Percentiles rank a stretch among this genome's conserved stretches.
These are phyloP conservation scores for Pseudogymnoascus sp. DNA, from an alignment of 2,329 filamentous ascomycete species.

Conservation along the genomic window DNA sequence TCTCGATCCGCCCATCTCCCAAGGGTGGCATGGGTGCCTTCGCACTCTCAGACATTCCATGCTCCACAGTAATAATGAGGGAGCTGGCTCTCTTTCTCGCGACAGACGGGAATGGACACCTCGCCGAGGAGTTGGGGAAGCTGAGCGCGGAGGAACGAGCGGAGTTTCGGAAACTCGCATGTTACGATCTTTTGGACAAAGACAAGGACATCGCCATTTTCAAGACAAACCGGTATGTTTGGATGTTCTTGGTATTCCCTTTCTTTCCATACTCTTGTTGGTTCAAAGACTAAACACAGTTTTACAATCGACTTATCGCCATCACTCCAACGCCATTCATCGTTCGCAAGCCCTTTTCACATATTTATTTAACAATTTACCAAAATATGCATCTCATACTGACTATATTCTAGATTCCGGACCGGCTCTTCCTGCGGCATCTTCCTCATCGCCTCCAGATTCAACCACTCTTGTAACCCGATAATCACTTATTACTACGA, in stretches of 20 bases:
- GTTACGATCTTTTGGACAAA: constrained; percentile 14
- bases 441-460: constrained; percentile 45
- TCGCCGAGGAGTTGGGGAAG: constrained; percentile 17
- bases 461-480: constrained; percentile 50
- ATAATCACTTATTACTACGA: constrained; percentile 40
- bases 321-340: not conserved
- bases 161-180: constrained; percentile 19
- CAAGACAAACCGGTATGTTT: constrained; percentile 26
- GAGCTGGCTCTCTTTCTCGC: constrained; percentile 24
- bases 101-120: constrained; percentile 10
- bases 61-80: constrained; percentile 20
- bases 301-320: not conserved
- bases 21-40: constrained; percentile 27
- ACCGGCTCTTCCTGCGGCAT: constrained; percentile 28
- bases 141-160: constrained; percentile 18
- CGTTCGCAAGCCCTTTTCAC: too few relatives aligned
- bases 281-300: not conserved
- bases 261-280: not conserved
- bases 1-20: constrained; percentile 22
- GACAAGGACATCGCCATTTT: constrained; percentile 21
- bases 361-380: not conserved
- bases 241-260: not conserved
- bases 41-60: constrained; percentile 22
- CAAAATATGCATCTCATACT: not conserved
- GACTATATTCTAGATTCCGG: not conserved